A percentile compares a stretch with the other conserved stretches of the same genome.
phyloP scores from a whole-genome alignment of 208 protist genomes.

The Herpetomonas samuelpessoai region DNA sequence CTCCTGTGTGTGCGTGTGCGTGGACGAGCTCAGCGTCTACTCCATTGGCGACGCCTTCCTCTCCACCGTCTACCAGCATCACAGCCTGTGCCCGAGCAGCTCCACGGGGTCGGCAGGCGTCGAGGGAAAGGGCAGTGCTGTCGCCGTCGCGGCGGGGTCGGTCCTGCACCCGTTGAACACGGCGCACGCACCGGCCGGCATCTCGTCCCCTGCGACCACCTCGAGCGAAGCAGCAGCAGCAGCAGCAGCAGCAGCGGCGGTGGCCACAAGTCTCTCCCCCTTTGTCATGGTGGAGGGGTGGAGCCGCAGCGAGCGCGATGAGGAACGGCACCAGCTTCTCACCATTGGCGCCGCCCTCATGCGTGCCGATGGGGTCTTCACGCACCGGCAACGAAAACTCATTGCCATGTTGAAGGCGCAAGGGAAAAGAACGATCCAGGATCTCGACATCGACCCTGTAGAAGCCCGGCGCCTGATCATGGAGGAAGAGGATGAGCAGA shows the following conservation, averaged over 20 bases:
- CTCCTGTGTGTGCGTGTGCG: slow-evolving; percentile 60
- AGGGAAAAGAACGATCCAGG: background rate
- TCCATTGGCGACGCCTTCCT: slow-evolving; percentile 47
- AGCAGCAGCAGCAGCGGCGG: background rate
- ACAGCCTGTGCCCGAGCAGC: background rate
- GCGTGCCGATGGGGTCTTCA: slow-evolving; percentile 4
- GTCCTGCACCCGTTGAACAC: background rate
- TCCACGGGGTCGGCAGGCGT: background rate
- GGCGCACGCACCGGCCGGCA: slow-evolving; percentile 8
- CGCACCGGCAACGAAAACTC: slow-evolving; percentile 1
- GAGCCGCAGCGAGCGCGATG: background rate
- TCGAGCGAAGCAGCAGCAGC: background rate
- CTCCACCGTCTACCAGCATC: slow-evolving; percentile 14
- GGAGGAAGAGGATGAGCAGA: slow-evolving; percentile 19
- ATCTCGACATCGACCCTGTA: slow-evolving; percentile 3
- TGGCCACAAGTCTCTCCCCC: background rate
- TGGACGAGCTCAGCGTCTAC: slow-evolving; percentile 75
- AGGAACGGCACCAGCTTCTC: slow-evolving; percentile 23
- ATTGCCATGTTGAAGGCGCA: background rate
- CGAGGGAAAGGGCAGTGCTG: too few relatives aligned
- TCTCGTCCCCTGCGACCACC: background rate
- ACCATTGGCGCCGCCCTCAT: slow-evolving; percentile 29
- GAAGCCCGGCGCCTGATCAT: background rate
- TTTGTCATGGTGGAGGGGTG: background rate
- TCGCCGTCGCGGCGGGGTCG: too few relatives aligned